Base-by-base conservation (phyloP, 2,329 filamentous ascomycete genomes). In the Microdochium nivale region DNA sequence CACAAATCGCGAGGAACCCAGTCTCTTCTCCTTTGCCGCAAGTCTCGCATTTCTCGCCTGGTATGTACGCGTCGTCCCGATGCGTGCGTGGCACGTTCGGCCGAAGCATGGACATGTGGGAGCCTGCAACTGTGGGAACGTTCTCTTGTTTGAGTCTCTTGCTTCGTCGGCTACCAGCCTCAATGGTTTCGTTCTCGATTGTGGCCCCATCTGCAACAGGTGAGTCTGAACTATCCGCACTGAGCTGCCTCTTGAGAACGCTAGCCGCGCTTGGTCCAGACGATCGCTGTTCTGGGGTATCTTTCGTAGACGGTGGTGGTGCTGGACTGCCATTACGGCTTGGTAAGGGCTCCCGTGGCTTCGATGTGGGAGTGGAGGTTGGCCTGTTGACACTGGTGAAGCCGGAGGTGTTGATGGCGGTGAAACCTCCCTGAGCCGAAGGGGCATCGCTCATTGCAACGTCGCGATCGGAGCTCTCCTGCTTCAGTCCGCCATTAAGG, bases 41-140 rank as follows among this genome's bases (percentile, higher is more conserved):
- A 21, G 82, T 83, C 66, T 96, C 90, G 64, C 94, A 99, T 67
- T 84, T 87, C 83, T 88, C 62, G 77, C 49, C 71, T 73, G 8
- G 71, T 62, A n/a, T 64, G 59, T 10, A 65, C 59, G 24, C 67
- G 55, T 83, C 79, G 52, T 82, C 80, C 51, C 79, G 74, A 21
- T 78, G 76, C 53, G 84, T 75, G 56, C 82, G 80, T 19, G 86
- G 88, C 16, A 85, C 84, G 25, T 87, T 85, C 52, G 92, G 89
- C 50, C 92, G 88, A 64, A 95, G 90, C 62, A 92, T 82, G 55
- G 89, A 94, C 90, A 97, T 97, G 70, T 97, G 90, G 50, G 92
- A 97, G 51, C 94, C 94, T 57, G 90, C 90, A 59, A 99, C 90
- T 32, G 89, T 96, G 44, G 92, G 90, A 33, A 85, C 80, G 44